phyloP scores from a whole-genome alignment of 306 rosid species.

The Trichosanthes truncata region DNA sequence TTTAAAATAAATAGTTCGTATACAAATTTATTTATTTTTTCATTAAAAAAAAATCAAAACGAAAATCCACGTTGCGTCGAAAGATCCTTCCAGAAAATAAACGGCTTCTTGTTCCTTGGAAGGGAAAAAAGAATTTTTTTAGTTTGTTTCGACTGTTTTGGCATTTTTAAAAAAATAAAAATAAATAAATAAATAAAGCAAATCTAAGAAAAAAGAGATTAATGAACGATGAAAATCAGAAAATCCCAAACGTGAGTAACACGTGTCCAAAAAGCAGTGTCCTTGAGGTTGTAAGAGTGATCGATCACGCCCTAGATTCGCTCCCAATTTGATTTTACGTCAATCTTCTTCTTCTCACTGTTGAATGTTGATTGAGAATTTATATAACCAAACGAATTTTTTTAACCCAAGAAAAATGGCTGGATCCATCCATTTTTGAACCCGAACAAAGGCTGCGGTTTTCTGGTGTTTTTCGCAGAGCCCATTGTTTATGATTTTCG shows the following conservation, averaged over 20 bases:
- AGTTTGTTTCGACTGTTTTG: not conserved
- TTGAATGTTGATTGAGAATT: not conserved
- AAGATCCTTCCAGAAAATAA: not conserved
- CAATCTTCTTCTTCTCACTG: not conserved
- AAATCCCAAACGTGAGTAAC: not conserved
- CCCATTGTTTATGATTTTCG: not conserved
- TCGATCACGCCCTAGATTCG: slow-evolving; percentile 9
- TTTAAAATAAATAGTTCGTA: not conserved
- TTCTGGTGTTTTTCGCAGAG: not conserved
- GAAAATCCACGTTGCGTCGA: not conserved
- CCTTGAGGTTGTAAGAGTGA: not conserved
- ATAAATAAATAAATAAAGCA: not conserved
- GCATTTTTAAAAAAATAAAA: not conserved
- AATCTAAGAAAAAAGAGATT: not conserved
- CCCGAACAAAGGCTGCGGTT: not conserved
- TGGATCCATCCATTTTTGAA: not conserved
- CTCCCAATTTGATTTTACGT: slow-evolving; percentile 1
- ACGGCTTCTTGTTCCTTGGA: not conserved
- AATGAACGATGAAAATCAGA: not conserved
- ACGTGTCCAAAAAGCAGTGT: not conserved
- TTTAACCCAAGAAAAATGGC: not conserved
- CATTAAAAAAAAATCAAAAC: not conserved
- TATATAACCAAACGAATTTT: not conserved
- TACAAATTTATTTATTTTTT: not conserved
- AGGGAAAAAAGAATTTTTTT: not conserved